Evolutionary conservation across 306 rosid species (phyloP), one percentile per base, ranked within the genome.

Genomic region (Begonia peltatifolia): DNA sequence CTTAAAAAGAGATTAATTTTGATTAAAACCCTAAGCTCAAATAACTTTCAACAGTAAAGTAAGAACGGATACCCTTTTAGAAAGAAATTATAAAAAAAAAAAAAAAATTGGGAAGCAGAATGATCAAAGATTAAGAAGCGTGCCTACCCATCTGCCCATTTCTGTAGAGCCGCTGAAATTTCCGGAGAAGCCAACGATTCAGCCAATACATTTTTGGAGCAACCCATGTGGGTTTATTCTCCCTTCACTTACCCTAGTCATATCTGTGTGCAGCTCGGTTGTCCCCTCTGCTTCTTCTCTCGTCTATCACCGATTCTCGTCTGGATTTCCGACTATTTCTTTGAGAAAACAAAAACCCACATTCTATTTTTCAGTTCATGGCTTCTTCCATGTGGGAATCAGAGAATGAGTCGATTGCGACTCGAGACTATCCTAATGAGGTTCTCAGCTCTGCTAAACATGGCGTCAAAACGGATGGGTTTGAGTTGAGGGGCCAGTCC

Each of bases 341-440:
- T 62, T 41, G 62, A 47, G 16, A 59, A 57, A 67, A 56, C 53
- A 49, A 23, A 48, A 48, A 71, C 25, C 59, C 17, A 12, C 47
- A 47, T 17, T 46, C 67, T 56, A 2, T 30, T 72, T 66, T 59
- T 57, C 46, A 63, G 52, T 60, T 61, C 63, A 69, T 58, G 59
- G 20, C 42, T 64, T 62, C 36, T 64, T 79, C 57, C 69, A 90
- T 86, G 99, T 90, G 99, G 99, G 99, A 90, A 62, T 90, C 99
- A 9, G 99, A 86, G 59, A 71, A 52, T 6, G 94, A 92, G 59
- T 80, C 81, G 22, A 72, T 64, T 4, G 65, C 55, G 15, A 78
- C 69, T 30, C 62, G 83, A 55, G 82, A 77, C 44, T 92, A 73
- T 63, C 84, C 74, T 11, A 87, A 71, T 71, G 93, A 84, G 38